These are phyloP conservation scores for Carallia pectinifolia DNA, from an alignment of 345 rosid species.

Conservation along the genomic window DNA sequence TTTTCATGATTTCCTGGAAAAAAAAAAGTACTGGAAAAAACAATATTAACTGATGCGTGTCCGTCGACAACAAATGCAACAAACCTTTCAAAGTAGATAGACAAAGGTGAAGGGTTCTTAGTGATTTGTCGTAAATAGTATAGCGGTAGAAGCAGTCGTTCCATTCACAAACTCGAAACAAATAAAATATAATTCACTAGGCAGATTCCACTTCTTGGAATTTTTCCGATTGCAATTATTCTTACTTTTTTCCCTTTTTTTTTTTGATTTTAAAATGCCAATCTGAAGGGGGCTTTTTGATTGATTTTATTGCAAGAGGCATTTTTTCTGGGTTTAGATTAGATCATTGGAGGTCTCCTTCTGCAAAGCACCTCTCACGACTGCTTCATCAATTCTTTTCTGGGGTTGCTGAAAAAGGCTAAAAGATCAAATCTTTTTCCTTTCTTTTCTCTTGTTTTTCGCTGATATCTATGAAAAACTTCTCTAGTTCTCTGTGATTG, in stretches of 20 bases:
- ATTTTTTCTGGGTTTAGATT: neutral
- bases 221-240: neutral
- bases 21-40: too few species aligned
- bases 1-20: too few species aligned
- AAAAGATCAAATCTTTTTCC: neutral
- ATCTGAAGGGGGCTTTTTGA: slow-evolving; percentile 8
- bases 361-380: neutral
- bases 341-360: neutral
- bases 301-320: slow-evolving; percentile 4
- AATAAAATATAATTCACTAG: neutral
- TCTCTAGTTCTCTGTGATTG: neutral
- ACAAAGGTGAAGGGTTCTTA: too few species aligned
- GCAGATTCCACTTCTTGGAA: neutral
- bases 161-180: neutral
- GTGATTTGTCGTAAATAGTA: neutral
- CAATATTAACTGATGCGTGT: too few species aligned
- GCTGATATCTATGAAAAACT: neutral
- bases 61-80: too few species aligned
- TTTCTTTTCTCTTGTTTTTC: neutral
- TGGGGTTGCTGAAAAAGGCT: neutral
- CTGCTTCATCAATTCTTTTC: neutral
- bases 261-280: neutral
- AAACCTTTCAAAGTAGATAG: too few species aligned
- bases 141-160: neutral
- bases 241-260: neutral